A percentile compares a stretch with the other conserved stretches of the same genome.
These are phyloP conservation scores for Cenchrus purpureus DNA, from an alignment of 176 grass and related monocot species.

Conservation along the genomic window DNA sequence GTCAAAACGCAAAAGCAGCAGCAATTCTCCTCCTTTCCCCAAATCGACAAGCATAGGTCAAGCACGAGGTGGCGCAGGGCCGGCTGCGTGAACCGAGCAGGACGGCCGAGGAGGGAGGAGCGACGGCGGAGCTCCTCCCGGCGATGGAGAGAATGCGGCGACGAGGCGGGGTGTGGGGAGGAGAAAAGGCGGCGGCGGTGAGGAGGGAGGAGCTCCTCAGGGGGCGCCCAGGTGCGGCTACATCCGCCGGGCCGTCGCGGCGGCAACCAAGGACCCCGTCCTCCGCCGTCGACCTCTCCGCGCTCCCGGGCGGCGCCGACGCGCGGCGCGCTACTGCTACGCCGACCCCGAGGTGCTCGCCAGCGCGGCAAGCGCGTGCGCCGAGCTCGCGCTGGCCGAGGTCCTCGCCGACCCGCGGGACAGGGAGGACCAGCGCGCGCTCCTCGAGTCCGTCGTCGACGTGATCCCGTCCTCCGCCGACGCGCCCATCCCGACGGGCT, in stretches of 20 bases:
- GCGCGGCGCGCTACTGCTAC: constrained; percentile 47
- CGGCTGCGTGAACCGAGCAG: no score
- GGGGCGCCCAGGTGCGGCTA: constrained; percentile 70
- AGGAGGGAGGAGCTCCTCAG: no score
- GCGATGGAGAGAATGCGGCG: no score
- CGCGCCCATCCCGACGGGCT: constrained; percentile 46
- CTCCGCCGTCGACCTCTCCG: constrained; percentile 42
- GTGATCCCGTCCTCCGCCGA: constrained; percentile 52
- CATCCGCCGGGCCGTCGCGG: constrained; percentile 57
- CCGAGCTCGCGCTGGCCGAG: constrained; percentile 54
- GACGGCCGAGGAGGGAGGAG: no score
- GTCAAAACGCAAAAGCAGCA: no score
- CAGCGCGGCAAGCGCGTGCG: constrained; percentile 43
- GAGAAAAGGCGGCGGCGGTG: no score
- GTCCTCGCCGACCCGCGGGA: not conserved
- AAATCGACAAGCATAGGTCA: no score
- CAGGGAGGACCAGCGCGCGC: not conserved
- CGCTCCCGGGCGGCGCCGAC: constrained; percentile 45
- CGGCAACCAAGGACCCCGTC: constrained; percentile 8
- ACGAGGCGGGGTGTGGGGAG: no score
- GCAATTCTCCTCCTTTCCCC: no score
- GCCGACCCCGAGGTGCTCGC: constrained; percentile 49
- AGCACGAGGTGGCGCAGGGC: no score
- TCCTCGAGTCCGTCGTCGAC: constrained; percentile 56
- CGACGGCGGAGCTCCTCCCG: no score